Evolutionary conservation across 2,329 filamentous ascomycete species (phyloP).

Genomic region (Colletotrichum sp.): DNA sequence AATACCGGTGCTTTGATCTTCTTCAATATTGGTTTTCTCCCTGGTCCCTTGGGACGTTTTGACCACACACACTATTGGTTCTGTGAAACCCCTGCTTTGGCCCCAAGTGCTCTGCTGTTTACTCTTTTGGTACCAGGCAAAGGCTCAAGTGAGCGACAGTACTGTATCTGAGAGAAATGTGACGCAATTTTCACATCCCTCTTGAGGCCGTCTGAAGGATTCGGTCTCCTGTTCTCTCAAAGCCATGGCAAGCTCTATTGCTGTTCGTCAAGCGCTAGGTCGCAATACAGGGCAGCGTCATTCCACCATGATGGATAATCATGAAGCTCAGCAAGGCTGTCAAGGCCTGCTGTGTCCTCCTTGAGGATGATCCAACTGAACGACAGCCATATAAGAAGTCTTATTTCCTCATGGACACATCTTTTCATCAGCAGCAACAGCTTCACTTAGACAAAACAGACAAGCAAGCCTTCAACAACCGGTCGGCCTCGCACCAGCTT

Average conservation of each 20-base stretch:
- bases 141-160: not conserved
- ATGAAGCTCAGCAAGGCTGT: not conserved
- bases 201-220: not conserved
- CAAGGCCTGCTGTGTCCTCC: not conserved
- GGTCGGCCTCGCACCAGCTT: not conserved
- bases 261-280: slow-evolving; percentile 1
- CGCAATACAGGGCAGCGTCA: slow-evolving; percentile 14
- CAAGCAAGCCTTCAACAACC: not conserved
- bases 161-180: not conserved
- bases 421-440: not conserved
- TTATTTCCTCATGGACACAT: not conserved
- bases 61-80: slow-evolving; percentile 9
- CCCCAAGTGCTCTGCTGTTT: not conserved
- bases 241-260: not conserved
- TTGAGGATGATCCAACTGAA: not conserved
- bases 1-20: not conserved
- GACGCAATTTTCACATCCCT: slow-evolving; percentile 1
- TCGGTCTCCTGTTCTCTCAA: not conserved
- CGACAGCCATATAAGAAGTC: not conserved
- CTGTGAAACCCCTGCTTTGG: not conserved
- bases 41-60: slow-evolving; percentile 5
- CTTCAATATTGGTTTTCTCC: not conserved
- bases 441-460: not conserved
- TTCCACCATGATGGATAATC: not conserved
- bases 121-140: not conserved